Evolutionary conservation across 2,329 filamentous ascomycete genomes (phyloP), one percentile per base, ranked within the genome.

Genomic region (Bimuria novae-zelandiae): DNA sequence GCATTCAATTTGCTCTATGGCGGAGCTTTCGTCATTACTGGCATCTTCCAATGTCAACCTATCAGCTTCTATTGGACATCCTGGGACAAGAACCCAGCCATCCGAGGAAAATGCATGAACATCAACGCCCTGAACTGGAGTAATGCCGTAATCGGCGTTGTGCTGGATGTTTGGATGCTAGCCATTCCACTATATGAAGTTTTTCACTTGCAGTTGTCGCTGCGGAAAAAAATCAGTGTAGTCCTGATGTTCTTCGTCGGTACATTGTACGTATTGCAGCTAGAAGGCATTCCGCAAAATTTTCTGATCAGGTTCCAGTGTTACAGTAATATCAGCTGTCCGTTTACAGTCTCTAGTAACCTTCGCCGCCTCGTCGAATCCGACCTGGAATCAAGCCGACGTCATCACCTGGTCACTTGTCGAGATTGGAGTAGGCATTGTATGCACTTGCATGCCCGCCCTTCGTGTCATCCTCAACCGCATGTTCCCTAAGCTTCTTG

Each of bases 251-350:
- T 73, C 52, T 62, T 53, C 30, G 58, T 72, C 7, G 68, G 66
- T 14, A 69, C 71, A 35, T 68, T 76, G 73, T 74, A 27, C 22
- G 39, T 43, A 7, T 6, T 21, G 21, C 16, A 3, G 14, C 16
- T 11, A 7, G 14, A 10, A 36, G n/a, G 4, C n/a, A 17, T n/a
- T 8, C n/a, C 2, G 3, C 10, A 36, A 16, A 16, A 7, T 8
- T 4, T 4, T 12, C 7, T 22, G 5, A 45, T 23, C 3, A 22
- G 2, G 3, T 12, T 11, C 2, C 33, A 77, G 73, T 51, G 74
- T 78, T 39, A 79, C 76, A 1, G 54, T 79, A 16, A 69, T 79
- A 27, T 79, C 76, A 41, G 71, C 76, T 40, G 60, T 80, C 27
- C 76, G 77, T 14, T 64, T 80, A 1, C 66, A 70, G 7, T 75